phyloP scores from a whole-genome alignment of 768 basidiomycete species.

The Agaricus blazei region DNA sequence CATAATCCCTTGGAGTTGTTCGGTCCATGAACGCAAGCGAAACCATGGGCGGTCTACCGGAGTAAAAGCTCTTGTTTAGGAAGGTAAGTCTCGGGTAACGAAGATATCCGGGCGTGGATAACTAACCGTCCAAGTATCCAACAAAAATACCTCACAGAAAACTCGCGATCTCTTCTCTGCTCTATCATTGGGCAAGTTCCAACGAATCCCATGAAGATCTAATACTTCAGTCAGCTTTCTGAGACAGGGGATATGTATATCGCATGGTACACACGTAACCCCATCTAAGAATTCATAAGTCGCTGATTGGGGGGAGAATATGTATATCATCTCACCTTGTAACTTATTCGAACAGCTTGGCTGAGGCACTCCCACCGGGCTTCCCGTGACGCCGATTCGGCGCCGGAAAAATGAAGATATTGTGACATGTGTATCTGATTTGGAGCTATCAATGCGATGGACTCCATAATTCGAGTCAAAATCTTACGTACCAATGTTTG shows the following conservation, averaged over 20 bases:
- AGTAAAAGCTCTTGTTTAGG: slow-evolving; percentile 47
- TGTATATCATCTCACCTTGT: slow-evolving; percentile 40
- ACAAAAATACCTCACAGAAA: slow-evolving; percentile 66
- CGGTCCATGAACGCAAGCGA: slow-evolving; percentile 50
- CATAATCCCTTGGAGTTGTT: slow-evolving; percentile 42
- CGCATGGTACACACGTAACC: slow-evolving; percentile 41
- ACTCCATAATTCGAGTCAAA: background rate
- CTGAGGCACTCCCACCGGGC: slow-evolving; percentile 56
- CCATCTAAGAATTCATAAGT: slow-evolving; percentile 26
- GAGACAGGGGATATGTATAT: background rate
- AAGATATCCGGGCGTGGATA: background rate
- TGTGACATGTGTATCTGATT: slow-evolving; percentile 35
- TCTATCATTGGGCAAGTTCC: slow-evolving; percentile 46
- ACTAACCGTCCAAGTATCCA: slow-evolving; percentile 59
- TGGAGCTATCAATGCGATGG: background rate
- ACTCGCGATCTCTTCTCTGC: slow-evolving; percentile 45
- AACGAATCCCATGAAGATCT: slow-evolving; percentile 60
- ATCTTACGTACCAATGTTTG: slow-evolving; percentile 48
- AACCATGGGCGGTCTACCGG: slow-evolving; percentile 57
- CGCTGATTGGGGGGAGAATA: background rate
- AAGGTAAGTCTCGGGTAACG: background rate
- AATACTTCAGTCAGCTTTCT: background rate
- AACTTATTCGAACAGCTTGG: slow-evolving; percentile 50
- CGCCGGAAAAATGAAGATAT: slow-evolving; percentile 55
- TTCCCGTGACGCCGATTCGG: slow-evolving; percentile 39